phyloP scores from a whole-genome alignment of 2,329 filamentous ascomycete genomes.

The Colletotrichum paranaense region DNA sequence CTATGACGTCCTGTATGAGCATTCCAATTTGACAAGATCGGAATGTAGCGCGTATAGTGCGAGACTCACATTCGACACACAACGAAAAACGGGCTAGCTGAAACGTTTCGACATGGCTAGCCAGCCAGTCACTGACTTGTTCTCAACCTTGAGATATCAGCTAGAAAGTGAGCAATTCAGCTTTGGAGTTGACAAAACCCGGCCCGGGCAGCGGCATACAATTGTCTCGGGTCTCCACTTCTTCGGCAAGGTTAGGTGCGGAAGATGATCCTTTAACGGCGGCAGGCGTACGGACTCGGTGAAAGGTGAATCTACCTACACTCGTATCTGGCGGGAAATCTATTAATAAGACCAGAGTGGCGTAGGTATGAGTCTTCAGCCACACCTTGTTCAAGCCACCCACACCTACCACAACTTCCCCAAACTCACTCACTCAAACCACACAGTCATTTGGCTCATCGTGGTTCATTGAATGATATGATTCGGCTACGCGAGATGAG shows the following conservation, averaged over 20 bases:
- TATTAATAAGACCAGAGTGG: background rate
- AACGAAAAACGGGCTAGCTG: background rate
- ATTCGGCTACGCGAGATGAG: conserved; percentile 23
- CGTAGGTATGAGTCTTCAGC: background rate
- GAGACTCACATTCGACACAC: background rate
- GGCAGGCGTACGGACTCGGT: background rate
- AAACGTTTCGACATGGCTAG: background rate
- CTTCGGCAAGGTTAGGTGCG: background rate
- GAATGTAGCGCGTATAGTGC: background rate
- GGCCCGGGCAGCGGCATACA: background rate
- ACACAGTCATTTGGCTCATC: background rate
- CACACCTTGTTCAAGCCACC: background rate
- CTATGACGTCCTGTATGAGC: background rate
- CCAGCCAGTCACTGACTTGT: background rate
- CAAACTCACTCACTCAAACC: background rate
- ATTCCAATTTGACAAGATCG: background rate
- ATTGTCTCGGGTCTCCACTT: background rate
- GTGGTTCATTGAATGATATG: background rate
- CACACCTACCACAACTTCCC: background rate
- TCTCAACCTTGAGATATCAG: background rate
- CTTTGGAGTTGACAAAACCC: background rate
- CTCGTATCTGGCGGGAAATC: background rate
- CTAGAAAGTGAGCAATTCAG: background rate
- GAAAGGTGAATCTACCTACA: background rate
- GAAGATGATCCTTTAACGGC: background rate